phyloP scores from a whole-genome alignment of 2,329 filamentous ascomycete species.

The Alternaria ventricosa region DNA sequence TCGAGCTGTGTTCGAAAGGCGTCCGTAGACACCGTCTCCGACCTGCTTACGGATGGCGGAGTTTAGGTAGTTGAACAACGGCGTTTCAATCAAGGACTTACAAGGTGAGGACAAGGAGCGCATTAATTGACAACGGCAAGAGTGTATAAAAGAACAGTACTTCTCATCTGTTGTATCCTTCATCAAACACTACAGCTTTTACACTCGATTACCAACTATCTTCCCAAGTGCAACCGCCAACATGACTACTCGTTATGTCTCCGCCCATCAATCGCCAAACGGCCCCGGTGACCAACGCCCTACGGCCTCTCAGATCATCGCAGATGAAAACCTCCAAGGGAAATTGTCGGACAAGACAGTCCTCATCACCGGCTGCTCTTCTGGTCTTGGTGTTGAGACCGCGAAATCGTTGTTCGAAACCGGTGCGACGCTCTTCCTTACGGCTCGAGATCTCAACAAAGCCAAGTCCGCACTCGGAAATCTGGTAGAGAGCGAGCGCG shows the following conservation, averaged over 20 bases:
- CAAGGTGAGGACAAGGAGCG: not conserved
- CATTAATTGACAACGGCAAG: not conserved
- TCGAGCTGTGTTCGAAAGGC: not conserved
- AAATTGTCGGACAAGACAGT: conserved; percentile 25
- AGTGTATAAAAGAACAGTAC: not conserved
- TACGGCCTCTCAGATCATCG: conserved; percentile 50
- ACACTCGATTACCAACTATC: not conserved
- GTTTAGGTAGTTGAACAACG: not conserved
- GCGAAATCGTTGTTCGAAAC: conserved; percentile 53
- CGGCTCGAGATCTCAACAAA: conserved; percentile 44
- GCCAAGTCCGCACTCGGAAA: conserved; percentile 27
- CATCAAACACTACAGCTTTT: not conserved
- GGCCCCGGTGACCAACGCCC: conserved; percentile 52
- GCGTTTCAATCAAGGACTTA: not conserved
- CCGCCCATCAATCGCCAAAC: conserved; percentile 15
- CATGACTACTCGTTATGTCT: conserved; percentile 11
- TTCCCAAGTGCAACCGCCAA: not conserved
- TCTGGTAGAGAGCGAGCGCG: conserved; percentile 27
- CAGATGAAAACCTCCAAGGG: conserved; percentile 41
- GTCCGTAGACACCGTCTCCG: not conserved
- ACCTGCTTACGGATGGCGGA: not conserved
- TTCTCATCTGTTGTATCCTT: not conserved
- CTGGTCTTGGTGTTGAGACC: conserved; percentile 36
- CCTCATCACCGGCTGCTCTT: conserved; percentile 33
- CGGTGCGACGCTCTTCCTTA: conserved; percentile 55